Evolutionary conservation across 2,329 filamentous ascomycete genomes (phyloP).

Genomic region (Emydomyces testavorans): DNA sequence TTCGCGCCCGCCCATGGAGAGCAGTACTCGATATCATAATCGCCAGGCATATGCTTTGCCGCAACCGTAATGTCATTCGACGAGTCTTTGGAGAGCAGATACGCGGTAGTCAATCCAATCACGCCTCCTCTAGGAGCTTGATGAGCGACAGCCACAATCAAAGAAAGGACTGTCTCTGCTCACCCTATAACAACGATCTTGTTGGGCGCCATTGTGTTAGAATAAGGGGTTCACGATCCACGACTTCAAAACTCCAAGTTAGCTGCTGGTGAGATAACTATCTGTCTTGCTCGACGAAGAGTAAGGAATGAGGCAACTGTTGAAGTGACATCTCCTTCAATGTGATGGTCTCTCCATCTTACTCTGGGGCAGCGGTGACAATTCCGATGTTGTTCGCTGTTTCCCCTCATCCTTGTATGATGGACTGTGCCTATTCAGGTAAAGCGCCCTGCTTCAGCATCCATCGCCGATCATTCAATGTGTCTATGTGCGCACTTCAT

Average conservation of each 20-base stretch:
- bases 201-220: conserved; percentile 24
- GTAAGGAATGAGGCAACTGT: too few species aligned
- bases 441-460: background rate
- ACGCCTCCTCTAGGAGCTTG: conserved; percentile 60
- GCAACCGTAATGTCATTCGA: conserved; percentile 55
- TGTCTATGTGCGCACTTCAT: too few species aligned
- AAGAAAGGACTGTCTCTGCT: conserved; percentile 4
- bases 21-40: conserved; percentile 83
- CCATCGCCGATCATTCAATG: background rate
- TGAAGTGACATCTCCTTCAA: too few species aligned
- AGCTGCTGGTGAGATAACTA: too few species aligned
- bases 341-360: too few species aligned
- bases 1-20: conserved; percentile 85
- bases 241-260: too few species aligned
- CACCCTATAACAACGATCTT: conserved; percentile 35
- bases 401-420: too few species aligned
- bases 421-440: background rate
- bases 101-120: conserved; percentile 53
- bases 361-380: too few species aligned
- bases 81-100: conserved; percentile 47
- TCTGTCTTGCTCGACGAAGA: too few species aligned
- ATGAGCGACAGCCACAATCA: too few species aligned
- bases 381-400: too few species aligned
- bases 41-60: conserved; percentile 84
- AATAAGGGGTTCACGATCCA: too few species aligned